phyloP scores from a whole-genome alignment of 1,139 yeast species.

The Chernovozyma sophiae-reginae region DNA sequence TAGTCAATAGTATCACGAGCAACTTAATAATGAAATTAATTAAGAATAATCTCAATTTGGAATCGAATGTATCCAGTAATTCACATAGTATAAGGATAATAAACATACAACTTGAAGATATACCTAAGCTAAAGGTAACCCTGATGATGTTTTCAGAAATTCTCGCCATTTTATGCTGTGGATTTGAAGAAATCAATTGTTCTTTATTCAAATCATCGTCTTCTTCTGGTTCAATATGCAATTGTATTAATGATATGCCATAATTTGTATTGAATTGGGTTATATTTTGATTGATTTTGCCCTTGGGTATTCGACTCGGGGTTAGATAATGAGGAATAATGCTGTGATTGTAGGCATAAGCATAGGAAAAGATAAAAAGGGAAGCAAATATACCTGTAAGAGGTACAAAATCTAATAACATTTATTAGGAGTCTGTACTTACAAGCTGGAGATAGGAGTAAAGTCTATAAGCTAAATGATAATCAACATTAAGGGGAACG shows the following conservation, averaged over 20 bases:
- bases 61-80: slow-evolving; percentile 23
- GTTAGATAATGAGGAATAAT: slow-evolving; percentile 8
- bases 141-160: slow-evolving; percentile 17
- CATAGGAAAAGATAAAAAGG: slow-evolving; percentile 1
- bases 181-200: too few relatives aligned
- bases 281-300: slow-evolving; percentile 20
- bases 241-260: slow-evolving; percentile 15
- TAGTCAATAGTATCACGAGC: slow-evolving; percentile 28
- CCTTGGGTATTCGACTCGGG: slow-evolving; percentile 13
- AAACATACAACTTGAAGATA: slow-evolving; percentile 30
- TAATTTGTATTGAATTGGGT: slow-evolving; percentile 13
- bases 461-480: too few relatives aligned
- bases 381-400: not conserved
- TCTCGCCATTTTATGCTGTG: too few relatives aligned
- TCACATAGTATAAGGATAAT: slow-evolving; percentile 38
- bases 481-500: too few relatives aligned
- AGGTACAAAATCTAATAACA: not conserved
- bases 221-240: slow-evolving; percentile 16
- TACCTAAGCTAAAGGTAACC: slow-evolving; percentile 24
- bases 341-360: slow-evolving; percentile 4
- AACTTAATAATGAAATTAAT: slow-evolving; percentile 31
- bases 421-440: not conserved
- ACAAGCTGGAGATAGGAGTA: not conserved
- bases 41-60: slow-evolving; percentile 19
- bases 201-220: slow-evolving; percentile 9